Percentiles rank a stretch among this genome's conserved stretches.
Conservation (phyloP, 2,329 filamentous ascomycete species). For the Neofusicoccum sp. region DNA sequence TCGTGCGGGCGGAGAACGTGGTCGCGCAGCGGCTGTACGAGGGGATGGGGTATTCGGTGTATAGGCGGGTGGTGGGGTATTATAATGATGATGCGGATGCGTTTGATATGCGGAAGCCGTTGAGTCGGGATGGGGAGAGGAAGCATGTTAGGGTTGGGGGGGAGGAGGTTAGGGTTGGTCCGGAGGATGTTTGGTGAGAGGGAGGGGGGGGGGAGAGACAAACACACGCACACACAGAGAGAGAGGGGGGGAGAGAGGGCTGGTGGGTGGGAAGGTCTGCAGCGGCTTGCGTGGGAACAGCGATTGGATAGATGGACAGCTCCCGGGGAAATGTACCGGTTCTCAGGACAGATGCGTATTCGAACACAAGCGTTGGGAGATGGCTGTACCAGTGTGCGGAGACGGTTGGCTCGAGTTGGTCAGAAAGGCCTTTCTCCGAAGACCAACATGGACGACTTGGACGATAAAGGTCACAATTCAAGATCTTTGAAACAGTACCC, state of each 20-base stretch:
- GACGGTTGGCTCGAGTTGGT: too few relatives aligned
- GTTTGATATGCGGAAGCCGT: conserved; percentile 93
- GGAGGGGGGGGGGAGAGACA: background rate
- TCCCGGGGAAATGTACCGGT: too few relatives aligned
- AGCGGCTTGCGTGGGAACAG: too few relatives aligned
- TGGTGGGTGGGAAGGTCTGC: background rate
- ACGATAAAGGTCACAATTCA: too few relatives aligned
- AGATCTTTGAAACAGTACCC: too few relatives aligned
- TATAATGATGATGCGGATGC: conserved; percentile 96
- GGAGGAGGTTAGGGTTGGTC: conserved; percentile 72
- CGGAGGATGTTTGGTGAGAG: conserved; percentile 79
- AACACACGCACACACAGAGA: too few relatives aligned
- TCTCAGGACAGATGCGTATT: too few relatives aligned
- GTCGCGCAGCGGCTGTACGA: conserved; percentile 87
- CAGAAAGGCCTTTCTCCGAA: too few relatives aligned
- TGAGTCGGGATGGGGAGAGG: conserved; percentile 72
- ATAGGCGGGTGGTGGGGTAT: conserved; percentile 83
- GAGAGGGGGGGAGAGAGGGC: background rate
- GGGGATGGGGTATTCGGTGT: conserved; percentile 86
- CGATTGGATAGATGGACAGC: too few relatives aligned
- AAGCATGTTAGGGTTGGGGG: conserved; percentile 80
- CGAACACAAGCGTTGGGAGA: too few relatives aligned
- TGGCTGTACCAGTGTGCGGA: too few relatives aligned
- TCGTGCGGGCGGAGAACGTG: conserved; percentile 84
- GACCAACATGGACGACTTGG: too few relatives aligned